These are phyloP conservation scores for Exophiala lecanii-corni DNA, from an alignment of 2,329 filamentous ascomycete genomes.

Conservation along the genomic window DNA sequence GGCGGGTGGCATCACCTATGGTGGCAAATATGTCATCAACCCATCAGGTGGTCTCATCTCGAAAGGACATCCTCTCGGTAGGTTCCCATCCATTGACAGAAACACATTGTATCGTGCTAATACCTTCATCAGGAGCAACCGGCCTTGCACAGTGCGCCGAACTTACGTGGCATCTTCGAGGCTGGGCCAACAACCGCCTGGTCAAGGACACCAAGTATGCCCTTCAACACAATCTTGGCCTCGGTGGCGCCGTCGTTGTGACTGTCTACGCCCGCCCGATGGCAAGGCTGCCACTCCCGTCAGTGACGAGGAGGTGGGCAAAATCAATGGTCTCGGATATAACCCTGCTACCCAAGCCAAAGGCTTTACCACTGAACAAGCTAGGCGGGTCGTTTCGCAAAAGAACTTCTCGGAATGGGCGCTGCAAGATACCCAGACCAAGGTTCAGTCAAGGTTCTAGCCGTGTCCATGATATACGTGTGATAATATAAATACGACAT, in stretches of 20 bases:
- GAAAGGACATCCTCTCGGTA: constrained; percentile 87
- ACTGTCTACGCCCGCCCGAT: constrained; percentile 86
- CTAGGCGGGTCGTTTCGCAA: constrained; percentile 64
- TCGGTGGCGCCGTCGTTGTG: constrained; percentile 86
- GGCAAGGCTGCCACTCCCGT: constrained; percentile 60
- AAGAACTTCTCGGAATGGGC: constrained; percentile 69
- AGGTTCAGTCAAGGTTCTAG: constrained; percentile 66
- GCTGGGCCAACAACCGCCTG: constrained; percentile 88
- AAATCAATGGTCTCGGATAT: constrained; percentile 69
- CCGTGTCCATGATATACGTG: not conserved
- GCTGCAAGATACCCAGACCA: constrained; percentile 67
- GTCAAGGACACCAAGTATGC: constrained; percentile 65
- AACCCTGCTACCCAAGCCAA: constrained; percentile 87
- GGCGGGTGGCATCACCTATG: constrained; percentile 84
- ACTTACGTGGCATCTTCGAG: constrained; percentile 88
- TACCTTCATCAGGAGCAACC: constrained; percentile 53
- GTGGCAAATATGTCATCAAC: constrained; percentile 76
- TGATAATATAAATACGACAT: not conserved
- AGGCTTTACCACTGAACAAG: constrained; percentile 77
- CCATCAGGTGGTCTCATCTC: constrained; percentile 91
- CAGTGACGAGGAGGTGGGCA: constrained; percentile 60
- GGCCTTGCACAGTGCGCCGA: constrained; percentile 96
- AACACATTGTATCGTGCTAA: constrained; percentile 4
- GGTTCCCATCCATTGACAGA: not conserved
- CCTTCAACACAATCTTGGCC: constrained; percentile 87